Conservation (phyloP, 2,329 filamentous ascomycete genomes). For the Sporothrix variecibatus region DNA sequence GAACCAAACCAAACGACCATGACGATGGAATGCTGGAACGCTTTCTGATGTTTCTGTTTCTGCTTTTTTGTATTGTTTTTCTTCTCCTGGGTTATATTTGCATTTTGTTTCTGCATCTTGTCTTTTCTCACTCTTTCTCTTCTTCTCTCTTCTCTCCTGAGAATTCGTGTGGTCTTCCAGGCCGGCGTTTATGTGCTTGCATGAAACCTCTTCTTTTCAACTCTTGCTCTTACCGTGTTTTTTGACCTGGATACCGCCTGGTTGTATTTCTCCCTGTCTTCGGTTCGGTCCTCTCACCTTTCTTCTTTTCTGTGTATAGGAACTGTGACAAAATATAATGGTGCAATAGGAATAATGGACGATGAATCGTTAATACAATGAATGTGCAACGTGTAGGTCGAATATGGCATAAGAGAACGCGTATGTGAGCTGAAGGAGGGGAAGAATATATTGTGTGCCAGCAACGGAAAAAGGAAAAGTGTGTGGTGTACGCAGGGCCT, state of each 20-base stretch:
- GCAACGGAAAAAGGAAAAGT: neutral
- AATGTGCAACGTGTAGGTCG: neutral
- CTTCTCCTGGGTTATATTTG: neutral
- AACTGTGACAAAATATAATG: slow-evolving; percentile 2
- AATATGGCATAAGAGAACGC: neutral
- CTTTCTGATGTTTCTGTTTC: slow-evolving; percentile 3
- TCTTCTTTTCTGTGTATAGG: neutral
- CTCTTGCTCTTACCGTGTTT: slow-evolving; percentile 3
- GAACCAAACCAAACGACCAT: slow-evolving; percentile 20
- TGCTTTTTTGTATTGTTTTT: slow-evolving; percentile 13
- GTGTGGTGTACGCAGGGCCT: neutral
- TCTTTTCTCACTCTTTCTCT: neutral
- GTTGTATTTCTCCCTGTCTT: neutral
- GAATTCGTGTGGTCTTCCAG: neutral
- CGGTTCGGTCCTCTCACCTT: neutral
- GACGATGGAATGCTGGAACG: slow-evolving; percentile 23
- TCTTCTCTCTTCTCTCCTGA: neutral
- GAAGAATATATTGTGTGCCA: neutral
- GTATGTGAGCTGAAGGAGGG: neutral
- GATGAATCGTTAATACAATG: neutral
- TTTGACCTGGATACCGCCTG: neutral
- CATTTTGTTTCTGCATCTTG: slow-evolving; percentile 2
- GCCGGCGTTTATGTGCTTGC: neutral
- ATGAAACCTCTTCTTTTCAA: neutral
- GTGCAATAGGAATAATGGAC: neutral